Base-by-base conservation (phyloP, 768 basidiomycete genomes). In the Neoboletus subvelutipes region DNA sequence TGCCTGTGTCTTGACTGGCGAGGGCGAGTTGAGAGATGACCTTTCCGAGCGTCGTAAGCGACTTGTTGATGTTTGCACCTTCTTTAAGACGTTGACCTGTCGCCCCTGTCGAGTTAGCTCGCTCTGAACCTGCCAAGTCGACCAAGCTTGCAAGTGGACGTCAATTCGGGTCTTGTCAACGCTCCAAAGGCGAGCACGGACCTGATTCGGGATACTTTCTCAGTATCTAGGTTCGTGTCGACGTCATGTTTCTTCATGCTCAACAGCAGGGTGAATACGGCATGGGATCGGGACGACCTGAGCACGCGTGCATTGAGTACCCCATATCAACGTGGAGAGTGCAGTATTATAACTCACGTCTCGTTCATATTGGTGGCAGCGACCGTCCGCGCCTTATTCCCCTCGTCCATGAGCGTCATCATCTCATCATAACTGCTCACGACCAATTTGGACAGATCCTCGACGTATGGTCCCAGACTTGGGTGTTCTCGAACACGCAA, bases 311-410 rank as follows among this genome's bases (percentile, higher is more conserved):
- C 55, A 56, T 63, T 58, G 45, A 45, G 50, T n/a, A 36, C 10
- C 29, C 33, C 13, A 4, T 18, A 26, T 18, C 46, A 43, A 34
- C 28, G 31, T 18, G 39, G 37, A 54, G 11, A 42, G 7, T 11
- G 36, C 10, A 17, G 33, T n/a, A 50, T 42, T 18, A 41, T n/a
- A n/a, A 76, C 86, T 65, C 70, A 92, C 83, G 94, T 97, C 75
- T 98, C 97, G 75, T 99, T 99, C 97, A 99, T 99, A 75, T 97
- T 94, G 22, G 97, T 99, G 26, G 97, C 95, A 22, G 97, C 97
- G 24, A 99, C 96, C 15, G 97, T 98, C 49, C 97, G 81, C 50
- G 97, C 95, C 77, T 98, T 98, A 74, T 98, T 99, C 39, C 96
- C 96, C 73, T 99, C 96, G 77, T 99, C 96, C 96, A 98, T 98